Conservation (phyloP, 2,329 filamentous ascomycete species). For the Penicillium olsonii region DNA sequence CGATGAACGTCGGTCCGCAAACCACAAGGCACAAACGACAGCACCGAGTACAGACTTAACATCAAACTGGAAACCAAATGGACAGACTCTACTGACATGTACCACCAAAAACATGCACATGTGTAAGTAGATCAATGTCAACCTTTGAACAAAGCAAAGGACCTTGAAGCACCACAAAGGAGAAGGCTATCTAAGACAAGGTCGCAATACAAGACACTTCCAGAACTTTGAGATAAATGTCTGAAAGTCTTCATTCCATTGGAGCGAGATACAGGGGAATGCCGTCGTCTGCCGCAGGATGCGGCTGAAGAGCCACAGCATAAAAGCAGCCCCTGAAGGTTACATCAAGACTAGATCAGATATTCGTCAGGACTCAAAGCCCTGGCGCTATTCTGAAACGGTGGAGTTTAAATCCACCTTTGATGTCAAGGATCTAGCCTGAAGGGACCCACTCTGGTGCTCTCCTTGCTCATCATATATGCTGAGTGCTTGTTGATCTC, state of each 20-base stretch:
- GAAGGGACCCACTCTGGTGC: too few species aligned
- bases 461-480: too few species aligned
- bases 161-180: constrained; percentile 52
- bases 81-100: constrained; percentile 53
- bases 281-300: constrained; percentile 46
- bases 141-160: too few species aligned
- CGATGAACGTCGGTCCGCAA: constrained; percentile 62
- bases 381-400: not conserved
- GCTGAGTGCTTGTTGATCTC: too few species aligned
- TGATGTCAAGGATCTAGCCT: constrained; percentile 13
- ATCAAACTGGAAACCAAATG: constrained; percentile 44
- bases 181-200: constrained; percentile 54
- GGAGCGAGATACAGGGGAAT: too few species aligned
- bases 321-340: constrained; percentile 57
- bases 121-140: constrained; percentile 50
- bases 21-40: constrained; percentile 53
- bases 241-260: too few species aligned
- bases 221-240: too few species aligned
- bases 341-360: constrained; percentile 56
- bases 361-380: not conserved
- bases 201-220: too few species aligned
- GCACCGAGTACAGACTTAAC: constrained; percentile 52
- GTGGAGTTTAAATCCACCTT: constrained; percentile 18
- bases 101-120: constrained; percentile 53
- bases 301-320: constrained; percentile 61